phyloP scores from a whole-genome alignment of 1,139 yeast genomes.

The Yamadazyma oceani region DNA sequence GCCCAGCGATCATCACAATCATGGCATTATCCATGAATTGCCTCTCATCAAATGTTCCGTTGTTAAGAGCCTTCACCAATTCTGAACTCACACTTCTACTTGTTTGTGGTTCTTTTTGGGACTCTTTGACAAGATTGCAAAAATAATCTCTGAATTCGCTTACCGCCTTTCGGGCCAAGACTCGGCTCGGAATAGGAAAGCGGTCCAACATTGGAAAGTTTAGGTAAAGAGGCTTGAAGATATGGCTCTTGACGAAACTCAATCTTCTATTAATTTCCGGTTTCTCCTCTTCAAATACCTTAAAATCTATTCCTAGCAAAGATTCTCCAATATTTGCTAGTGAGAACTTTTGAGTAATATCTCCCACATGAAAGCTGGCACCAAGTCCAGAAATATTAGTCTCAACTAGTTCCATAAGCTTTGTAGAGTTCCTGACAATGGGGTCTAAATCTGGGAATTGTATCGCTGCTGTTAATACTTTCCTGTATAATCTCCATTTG shows the following conservation, averaged over 20 bases:
- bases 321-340: slow-evolving; percentile 53
- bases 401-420: slow-evolving; percentile 12
- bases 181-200: slow-evolving; percentile 51
- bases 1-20: slow-evolving; percentile 60
- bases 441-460: slow-evolving; percentile 44
- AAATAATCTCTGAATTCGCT: slow-evolving; percentile 37
- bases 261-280: slow-evolving; percentile 40
- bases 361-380: slow-evolving; percentile 29
- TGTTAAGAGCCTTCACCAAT: slow-evolving; percentile 37
- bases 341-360: slow-evolving; percentile 46
- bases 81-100: slow-evolving; percentile 25
- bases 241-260: slow-evolving; percentile 49
- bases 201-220: slow-evolving; percentile 55
- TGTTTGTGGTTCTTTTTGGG: slow-evolving; percentile 4
- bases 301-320: slow-evolving; percentile 50
- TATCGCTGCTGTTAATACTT: slow-evolving; percentile 45
- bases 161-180: slow-evolving; percentile 45
- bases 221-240: slow-evolving; percentile 55
- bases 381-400: slow-evolving; percentile 8
- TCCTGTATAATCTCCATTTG: slow-evolving; percentile 53
- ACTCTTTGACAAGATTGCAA: slow-evolving; percentile 20
- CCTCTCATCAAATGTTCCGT: slow-evolving; percentile 37
- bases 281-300: slow-evolving; percentile 22
- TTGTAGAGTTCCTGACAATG: slow-evolving; percentile 8
- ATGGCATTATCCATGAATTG: slow-evolving; percentile 60